These are phyloP conservation scores for Amanita inopinata DNA, from an alignment of 768 basidiomycete species.

Conservation along the genomic window DNA sequence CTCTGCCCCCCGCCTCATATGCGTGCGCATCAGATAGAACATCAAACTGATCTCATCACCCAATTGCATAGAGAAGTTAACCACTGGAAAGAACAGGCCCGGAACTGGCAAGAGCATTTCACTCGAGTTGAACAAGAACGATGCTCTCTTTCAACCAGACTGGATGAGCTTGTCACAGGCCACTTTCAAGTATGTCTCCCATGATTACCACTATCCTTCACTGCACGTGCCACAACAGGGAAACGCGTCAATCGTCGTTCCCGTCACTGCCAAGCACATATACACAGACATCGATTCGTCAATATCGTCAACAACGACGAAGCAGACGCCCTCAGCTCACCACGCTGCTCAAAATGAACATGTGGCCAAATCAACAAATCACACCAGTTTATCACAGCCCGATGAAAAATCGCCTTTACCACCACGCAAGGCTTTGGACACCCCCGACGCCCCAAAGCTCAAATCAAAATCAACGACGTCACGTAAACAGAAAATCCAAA, in stretches of 20 bases:
- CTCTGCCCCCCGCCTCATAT: neutral
- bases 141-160: slow-evolving; percentile 40
- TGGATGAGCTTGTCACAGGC: slow-evolving; percentile 51
- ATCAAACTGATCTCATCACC: slow-evolving; percentile 50
- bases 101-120: slow-evolving; percentile 77
- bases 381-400: slow-evolving; percentile 17
- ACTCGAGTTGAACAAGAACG: slow-evolving; percentile 65
- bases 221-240: neutral
- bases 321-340: neutral
- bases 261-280: neutral
- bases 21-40: slow-evolving; percentile 32
- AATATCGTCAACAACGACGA: neutral
- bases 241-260: neutral
- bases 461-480: neutral
- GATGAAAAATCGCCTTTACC: too few relatives aligned
- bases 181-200: slow-evolving; percentile 31
- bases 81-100: slow-evolving; percentile 70
- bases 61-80: slow-evolving; percentile 54
- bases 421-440: too few relatives aligned
- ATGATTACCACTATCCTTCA: neutral
- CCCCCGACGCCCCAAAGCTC: too few relatives aligned
- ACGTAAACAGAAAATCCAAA: neutral
- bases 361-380: slow-evolving; percentile 15
- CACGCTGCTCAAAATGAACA: neutral
- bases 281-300: neutral